Evolutionary conservation across 495 filamentous ascomycete species (phyloP).

Genomic region (Annulohypoxylon nitens): DNA sequence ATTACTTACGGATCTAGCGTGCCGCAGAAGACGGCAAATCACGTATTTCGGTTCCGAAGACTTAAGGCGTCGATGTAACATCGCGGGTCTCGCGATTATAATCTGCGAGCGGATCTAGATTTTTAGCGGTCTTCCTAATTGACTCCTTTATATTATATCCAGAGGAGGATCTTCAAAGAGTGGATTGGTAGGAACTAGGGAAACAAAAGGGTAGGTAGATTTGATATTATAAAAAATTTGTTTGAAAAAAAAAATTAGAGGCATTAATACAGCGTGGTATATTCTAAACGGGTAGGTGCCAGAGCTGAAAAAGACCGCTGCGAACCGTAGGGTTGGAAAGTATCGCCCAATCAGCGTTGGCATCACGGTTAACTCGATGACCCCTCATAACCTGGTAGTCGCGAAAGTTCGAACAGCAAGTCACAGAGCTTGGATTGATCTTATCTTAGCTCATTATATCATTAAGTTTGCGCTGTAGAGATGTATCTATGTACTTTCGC

Average conservation of each 20-base stretch:
- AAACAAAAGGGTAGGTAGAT: background rate
- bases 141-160: background rate
- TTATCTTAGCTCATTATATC: slow-evolving; percentile 18
- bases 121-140: slow-evolving; percentile 3
- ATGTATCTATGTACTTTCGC: slow-evolving; percentile 9
- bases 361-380: slow-evolving; percentile 29
- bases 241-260: background rate
- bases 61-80: slow-evolving; percentile 33
- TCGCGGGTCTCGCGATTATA: slow-evolving; percentile 28
- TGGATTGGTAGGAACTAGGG: background rate
- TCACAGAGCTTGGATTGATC: slow-evolving; percentile 7
- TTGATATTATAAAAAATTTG: background rate
- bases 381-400: slow-evolving; percentile 20
- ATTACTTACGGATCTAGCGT: slow-evolving; percentile 35
- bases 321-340: slow-evolving; percentile 38
- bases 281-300: slow-evolving; percentile 40
- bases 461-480: background rate
- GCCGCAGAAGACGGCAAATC: slow-evolving; percentile 33
- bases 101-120: slow-evolving; percentile 22
- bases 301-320: slow-evolving; percentile 20
- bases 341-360: slow-evolving; percentile 34
- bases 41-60: slow-evolving; percentile 33
- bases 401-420: slow-evolving; percentile 8
- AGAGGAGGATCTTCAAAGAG: slow-evolving; percentile 16
- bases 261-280: slow-evolving; percentile 31